A percentile compares a stretch with the other conserved stretches of the same genome.
These are phyloP conservation scores for Hansenula lynferdii DNA, from an alignment of 1,139 yeast genomes.

Conservation along the genomic window DNA sequence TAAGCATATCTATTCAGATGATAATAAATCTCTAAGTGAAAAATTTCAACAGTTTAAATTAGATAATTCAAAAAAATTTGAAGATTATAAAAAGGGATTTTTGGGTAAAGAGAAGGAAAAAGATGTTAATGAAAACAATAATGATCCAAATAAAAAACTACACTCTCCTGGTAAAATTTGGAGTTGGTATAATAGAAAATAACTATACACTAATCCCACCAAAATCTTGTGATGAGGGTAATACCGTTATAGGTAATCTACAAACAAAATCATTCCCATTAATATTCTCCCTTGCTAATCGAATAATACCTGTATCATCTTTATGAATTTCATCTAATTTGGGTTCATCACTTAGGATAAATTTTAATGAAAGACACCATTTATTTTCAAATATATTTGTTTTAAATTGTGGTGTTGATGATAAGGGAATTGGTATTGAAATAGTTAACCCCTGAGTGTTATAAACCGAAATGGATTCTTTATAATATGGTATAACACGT, in stretches of 20 bases:
- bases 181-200: constrained; percentile 16
- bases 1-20: constrained; percentile 43
- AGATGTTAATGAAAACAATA: too few species aligned
- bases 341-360: constrained; percentile 20
- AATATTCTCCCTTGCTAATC: constrained; percentile 21
- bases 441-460: constrained; percentile 23
- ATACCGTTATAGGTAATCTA: constrained; percentile 27
- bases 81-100: constrained; percentile 15
- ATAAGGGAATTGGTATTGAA: constrained; percentile 26
- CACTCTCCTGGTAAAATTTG: constrained; percentile 14
- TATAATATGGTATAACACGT: constrained; percentile 20
- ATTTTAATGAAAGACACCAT: constrained; percentile 29
- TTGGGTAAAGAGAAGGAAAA: constrained; percentile 5
- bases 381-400: constrained; percentile 30
- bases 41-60: constrained; percentile 25
- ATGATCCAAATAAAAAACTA: constrained; percentile 3
- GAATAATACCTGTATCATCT: constrained; percentile 15
- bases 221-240: constrained; percentile 28
- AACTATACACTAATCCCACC: constrained; percentile 24
- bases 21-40: constrained; percentile 26
- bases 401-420: constrained; percentile 31
- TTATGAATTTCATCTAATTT: constrained; percentile 10
- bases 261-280: constrained; percentile 32
- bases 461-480: constrained; percentile 25
- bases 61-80: constrained; percentile 19